Evolutionary conservation across 2,329 filamentous ascomycete species (phyloP).

Genomic region (Tolypocladium endophyticum): DNA sequence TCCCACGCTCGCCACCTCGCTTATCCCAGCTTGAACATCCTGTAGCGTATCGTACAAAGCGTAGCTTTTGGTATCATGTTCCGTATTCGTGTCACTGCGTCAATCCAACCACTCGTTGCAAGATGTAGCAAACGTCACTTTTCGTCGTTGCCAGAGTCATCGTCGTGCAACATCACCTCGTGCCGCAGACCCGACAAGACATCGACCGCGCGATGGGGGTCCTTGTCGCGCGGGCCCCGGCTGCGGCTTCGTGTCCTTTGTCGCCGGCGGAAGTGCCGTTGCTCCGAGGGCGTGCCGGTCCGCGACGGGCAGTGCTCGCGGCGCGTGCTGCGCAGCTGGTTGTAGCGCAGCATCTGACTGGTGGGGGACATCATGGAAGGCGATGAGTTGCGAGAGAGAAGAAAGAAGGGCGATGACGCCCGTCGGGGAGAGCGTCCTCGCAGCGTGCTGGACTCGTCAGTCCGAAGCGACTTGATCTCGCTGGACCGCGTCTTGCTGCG

Average conservation of each 20-base stretch:
- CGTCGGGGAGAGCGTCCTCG: slow-evolving; percentile 29
- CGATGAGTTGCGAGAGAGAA: slow-evolving; percentile 21
- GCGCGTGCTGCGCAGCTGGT: slow-evolving; percentile 27
- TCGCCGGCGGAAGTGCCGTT: slow-evolving; percentile 20
- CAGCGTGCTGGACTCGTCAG: slow-evolving; percentile 31
- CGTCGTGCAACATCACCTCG: slow-evolving; percentile 16
- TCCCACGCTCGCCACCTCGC: not conserved
- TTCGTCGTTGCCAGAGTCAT: not conserved
- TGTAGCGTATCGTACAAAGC: not conserved
- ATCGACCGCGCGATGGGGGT: slow-evolving; percentile 17
- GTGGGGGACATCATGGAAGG: slow-evolving; percentile 27
- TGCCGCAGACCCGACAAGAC: slow-evolving; percentile 21
- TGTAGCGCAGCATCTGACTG: slow-evolving; percentile 28
- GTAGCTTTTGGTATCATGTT: not conserved
- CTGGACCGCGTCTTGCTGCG: slow-evolving; percentile 23
- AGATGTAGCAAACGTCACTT: not conserved
- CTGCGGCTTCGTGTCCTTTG: slow-evolving; percentile 28
- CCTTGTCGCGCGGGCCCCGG: slow-evolving; percentile 21
- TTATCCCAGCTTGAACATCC: not conserved
- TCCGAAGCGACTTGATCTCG: slow-evolving; percentile 18
- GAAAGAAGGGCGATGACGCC: slow-evolving; percentile 23
- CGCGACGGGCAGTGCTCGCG: slow-evolving; percentile 34
- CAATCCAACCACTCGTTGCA: not conserved
- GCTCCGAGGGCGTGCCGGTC: slow-evolving; percentile 22
- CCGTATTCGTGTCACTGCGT: not conserved